Percentiles rank a stretch among this genome's conserved stretches.
phyloP scores from a whole-genome alignment of 2,329 filamentous ascomycete genomes.

The Colletotrichum tropicicola region DNA sequence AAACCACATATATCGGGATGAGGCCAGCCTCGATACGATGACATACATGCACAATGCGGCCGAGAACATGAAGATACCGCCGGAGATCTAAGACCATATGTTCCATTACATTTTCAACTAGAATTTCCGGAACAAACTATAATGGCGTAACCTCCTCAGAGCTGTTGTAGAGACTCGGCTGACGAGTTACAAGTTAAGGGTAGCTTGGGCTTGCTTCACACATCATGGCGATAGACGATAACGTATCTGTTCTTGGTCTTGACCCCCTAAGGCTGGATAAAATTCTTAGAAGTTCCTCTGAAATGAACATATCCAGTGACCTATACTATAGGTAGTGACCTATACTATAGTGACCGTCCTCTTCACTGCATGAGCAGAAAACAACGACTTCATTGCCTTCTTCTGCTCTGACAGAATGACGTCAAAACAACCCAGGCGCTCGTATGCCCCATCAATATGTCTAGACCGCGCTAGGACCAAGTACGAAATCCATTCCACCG shows the following conservation, averaged over 20 bases:
- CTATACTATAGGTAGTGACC: neutral
- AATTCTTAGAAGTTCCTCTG: no score
- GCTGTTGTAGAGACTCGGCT: no score
- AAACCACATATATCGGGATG: neutral
- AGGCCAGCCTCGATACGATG: neutral
- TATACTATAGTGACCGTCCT: neutral
- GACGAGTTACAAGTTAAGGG: no score
- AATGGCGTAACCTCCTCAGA: no score
- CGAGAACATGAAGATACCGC: neutral
- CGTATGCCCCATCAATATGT: neutral
- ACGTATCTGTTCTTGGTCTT: no score
- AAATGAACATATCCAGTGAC: no score
- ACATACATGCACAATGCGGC: neutral
- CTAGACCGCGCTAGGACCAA: neutral
- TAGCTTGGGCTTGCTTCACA: no score
- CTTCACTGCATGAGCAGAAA: neutral
- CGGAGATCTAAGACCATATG: neutral
- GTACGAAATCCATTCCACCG: neutral
- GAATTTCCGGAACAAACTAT: no score
- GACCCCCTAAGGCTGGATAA: no score
- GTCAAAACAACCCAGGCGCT: neutral
- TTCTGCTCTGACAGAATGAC: neutral
- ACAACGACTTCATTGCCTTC: neutral
- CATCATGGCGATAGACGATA: no score
- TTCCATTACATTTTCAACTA: no score